Conservation (phyloP, 192 early-diverging fungal species). For the Backusella circina region DNA sequence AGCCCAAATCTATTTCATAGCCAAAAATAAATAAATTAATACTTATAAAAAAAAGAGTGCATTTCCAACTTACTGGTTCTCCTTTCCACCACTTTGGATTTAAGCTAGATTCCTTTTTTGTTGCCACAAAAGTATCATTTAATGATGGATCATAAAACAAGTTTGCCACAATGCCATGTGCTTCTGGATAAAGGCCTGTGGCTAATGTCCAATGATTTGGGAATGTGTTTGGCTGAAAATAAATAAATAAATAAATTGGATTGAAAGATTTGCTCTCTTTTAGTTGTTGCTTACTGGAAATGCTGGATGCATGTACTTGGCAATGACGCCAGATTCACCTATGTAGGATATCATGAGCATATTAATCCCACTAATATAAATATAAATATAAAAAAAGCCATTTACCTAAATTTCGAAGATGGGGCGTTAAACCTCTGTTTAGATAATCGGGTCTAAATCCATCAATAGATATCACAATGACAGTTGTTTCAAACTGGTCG, state of each 20-base stretch:
- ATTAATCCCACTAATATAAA: neutral
- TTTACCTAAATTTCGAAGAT: slow-evolving; percentile 52
- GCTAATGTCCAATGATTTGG: slow-evolving; percentile 91
- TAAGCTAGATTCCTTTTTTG: slow-evolving; percentile 50
- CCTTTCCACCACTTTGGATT: slow-evolving; percentile 84
- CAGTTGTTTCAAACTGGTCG: slow-evolving; percentile 57
- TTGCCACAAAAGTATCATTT: slow-evolving; percentile 76
- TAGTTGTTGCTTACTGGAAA: slow-evolving; percentile 52
- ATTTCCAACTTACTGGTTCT: slow-evolving; percentile 60
- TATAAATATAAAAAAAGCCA: neutral
- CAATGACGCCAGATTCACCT: slow-evolving; percentile 37
- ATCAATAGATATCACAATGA: slow-evolving; percentile 83
- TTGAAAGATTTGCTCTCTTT: neutral
- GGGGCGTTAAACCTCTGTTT: slow-evolving; percentile 65
- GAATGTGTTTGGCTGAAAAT: slow-evolving; percentile 66
- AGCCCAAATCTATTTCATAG: slow-evolving; percentile 65
- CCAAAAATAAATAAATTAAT: neutral
- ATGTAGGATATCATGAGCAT: neutral
- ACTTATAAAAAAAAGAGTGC: neutral
- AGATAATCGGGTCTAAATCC: slow-evolving; percentile 85
- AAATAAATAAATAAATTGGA: neutral
- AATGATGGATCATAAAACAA: slow-evolving; percentile 72
- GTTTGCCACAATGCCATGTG: slow-evolving; percentile 89
- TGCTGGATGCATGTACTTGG: slow-evolving; percentile 60
- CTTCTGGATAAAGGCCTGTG: slow-evolving; percentile 88